These are phyloP conservation scores for Leucocoprinus sp. DNA, from an alignment of 768 basidiomycete species.

Conservation along the genomic window DNA sequence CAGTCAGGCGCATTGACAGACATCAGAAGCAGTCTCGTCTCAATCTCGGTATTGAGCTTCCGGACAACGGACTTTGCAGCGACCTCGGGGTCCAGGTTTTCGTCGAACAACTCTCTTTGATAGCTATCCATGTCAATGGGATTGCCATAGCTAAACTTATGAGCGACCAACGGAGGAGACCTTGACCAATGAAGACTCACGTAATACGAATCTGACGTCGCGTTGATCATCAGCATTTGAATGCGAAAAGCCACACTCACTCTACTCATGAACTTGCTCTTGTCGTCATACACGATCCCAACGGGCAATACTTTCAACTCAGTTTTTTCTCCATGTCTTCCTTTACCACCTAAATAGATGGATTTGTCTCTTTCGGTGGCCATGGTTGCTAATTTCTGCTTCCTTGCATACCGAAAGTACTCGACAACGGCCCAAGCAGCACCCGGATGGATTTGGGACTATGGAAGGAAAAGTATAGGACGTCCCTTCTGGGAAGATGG, in stretches of 20 bases:
- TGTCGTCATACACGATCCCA: constrained; percentile 65
- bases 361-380: constrained; percentile 7
- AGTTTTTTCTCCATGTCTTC: constrained; percentile 16
- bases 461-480: constrained; percentile 41
- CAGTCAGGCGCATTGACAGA: constrained; percentile 65
- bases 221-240: not conserved
- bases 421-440: constrained; percentile 68
- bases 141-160: constrained; percentile 47
- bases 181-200: constrained; percentile 2
- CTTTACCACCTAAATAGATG: constrained; percentile 9
- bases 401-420: constrained; percentile 36
- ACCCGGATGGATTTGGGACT: constrained; percentile 48
- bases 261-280: constrained; percentile 53
- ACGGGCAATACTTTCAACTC: constrained; percentile 49
- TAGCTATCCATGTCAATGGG: constrained; percentile 46
- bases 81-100: constrained; percentile 25
- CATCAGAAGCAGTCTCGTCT: constrained; percentile 37
- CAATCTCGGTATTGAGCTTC: constrained; percentile 43
- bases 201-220: constrained; percentile 19
- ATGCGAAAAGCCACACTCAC: constrained; percentile 23
- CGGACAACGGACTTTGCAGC: constrained; percentile 44
- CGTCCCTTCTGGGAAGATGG: constrained; percentile 63
- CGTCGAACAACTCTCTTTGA: constrained; percentile 34
- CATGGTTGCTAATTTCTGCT: constrained; percentile 7
- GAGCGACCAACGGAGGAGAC: too few species aligned